Evolutionary conservation across 495 filamentous ascomycete species (phyloP).

Genomic region (Articulospora tetracladia): DNA sequence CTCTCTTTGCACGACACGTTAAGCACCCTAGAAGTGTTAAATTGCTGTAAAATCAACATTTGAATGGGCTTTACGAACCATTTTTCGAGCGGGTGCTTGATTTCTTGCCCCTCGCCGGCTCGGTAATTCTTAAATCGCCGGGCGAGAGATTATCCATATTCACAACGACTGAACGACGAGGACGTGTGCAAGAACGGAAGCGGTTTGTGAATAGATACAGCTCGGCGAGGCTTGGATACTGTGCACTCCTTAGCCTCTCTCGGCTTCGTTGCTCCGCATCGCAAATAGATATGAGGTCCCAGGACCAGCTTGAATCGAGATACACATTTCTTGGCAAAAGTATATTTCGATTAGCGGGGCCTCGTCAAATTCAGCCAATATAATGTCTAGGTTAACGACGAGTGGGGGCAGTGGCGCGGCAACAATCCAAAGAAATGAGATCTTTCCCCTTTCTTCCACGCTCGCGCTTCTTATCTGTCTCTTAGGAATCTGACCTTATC

Average conservation of each 20-base stretch:
- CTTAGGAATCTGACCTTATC: background rate
- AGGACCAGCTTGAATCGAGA: no score
- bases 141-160: background rate
- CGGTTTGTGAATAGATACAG: no score
- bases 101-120: background rate
- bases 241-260: no score
- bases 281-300: no score
- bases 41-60: background rate
- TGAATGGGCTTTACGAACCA: background rate
- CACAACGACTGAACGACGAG: no score
- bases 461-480: background rate
- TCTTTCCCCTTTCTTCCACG: background rate
- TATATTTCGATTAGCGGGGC: background rate
- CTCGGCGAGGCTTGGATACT: no score
- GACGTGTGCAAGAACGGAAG: no score
- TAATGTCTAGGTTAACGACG: background rate
- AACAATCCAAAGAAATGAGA: background rate
- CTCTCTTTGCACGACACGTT: background rate
- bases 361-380: background rate
- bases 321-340: background rate
- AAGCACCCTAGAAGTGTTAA: background rate
- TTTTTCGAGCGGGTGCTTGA: background rate
- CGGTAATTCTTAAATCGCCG: background rate
- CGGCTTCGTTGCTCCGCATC: no score
- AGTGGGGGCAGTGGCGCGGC: background rate